These are phyloP conservation scores for Fusarium sp. DNA, from an alignment of 2,329 filamentous ascomycete genomes.

Conservation along the genomic window DNA sequence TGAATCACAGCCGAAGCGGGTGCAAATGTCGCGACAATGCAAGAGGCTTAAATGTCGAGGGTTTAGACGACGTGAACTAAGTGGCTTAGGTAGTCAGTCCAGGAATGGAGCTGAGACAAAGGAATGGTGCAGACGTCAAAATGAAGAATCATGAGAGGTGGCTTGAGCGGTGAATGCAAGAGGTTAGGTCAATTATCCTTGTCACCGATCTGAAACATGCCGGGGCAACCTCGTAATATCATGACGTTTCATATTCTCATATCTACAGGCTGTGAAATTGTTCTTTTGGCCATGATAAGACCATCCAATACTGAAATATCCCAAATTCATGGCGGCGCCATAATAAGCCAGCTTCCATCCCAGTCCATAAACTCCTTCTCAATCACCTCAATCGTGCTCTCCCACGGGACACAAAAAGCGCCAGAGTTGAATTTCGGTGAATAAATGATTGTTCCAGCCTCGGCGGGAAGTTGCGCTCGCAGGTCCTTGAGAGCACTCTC, in stretches of 20 bases:
- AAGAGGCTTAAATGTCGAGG: not conserved
- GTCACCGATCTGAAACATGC: not conserved
- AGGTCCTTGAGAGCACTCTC: conserved; percentile 20
- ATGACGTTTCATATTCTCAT: not conserved
- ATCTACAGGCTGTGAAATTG: not conserved
- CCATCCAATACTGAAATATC: not conserved
- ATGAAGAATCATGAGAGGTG: not conserved
- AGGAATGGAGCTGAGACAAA: not conserved
- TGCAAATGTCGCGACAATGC: not conserved
- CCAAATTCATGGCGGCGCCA: conserved; percentile 27
- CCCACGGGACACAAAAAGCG: conserved; percentile 33
- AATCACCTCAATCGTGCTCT: conserved; percentile 19
- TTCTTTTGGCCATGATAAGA: not conserved
- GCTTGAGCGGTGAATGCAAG: not conserved
- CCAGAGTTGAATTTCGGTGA: conserved; percentile 40
- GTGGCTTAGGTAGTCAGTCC: not conserved
- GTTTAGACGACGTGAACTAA: not conserved
- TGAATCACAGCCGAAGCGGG: not conserved
- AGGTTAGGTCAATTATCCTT: not conserved
- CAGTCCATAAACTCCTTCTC: conserved; percentile 26
- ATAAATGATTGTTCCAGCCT: conserved; percentile 2
- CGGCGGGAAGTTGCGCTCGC: not conserved
- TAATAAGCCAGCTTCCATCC: conserved; percentile 30
- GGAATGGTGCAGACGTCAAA: not conserved
- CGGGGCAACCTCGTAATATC: not conserved